phyloP scores from a whole-genome alignment of 371 early-diverging fungal species.

The Actinomortierella ambigua region DNA sequence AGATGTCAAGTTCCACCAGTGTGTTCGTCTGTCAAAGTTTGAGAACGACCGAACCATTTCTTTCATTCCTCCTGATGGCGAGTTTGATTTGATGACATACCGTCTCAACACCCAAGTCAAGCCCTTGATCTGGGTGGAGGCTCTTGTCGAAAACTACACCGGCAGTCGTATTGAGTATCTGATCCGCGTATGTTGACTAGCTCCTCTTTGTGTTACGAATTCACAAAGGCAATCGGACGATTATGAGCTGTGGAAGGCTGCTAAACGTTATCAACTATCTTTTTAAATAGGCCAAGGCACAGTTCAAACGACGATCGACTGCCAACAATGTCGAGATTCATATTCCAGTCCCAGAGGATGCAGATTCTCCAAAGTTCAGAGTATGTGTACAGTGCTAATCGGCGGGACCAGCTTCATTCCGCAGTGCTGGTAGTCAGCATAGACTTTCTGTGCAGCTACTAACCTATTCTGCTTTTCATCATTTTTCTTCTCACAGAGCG shows the following conservation, averaged over 20 bases:
- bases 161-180: conserved; percentile 96
- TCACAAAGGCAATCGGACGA: neutral
- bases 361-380: conserved; percentile 96
- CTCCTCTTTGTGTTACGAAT: neutral
- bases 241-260: too few relatives aligned
- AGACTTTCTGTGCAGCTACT: neutral
- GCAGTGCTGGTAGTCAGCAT: neutral
- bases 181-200: conserved; percentile 69
- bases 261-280: neutral
- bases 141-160: conserved; percentile 89
- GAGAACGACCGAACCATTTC: conserved; percentile 97
- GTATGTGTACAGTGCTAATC: conserved; percentile 45
- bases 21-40: conserved; percentile 94
- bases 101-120: conserved; percentile 95
- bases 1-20: conserved; percentile 99
- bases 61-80: conserved; percentile 99
- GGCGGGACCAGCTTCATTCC: too few relatives aligned
- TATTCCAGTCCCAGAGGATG: conserved; percentile 97
- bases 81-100: conserved; percentile 99
- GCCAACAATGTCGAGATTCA: conserved; percentile 98
- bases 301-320: conserved; percentile 95
- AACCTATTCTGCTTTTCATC: too few relatives aligned
- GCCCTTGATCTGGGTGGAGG: conserved; percentile 97
- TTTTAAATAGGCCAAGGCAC: conserved; percentile 80
- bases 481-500: conserved; percentile 52